Evolutionary conservation across 257 asterid genomes (phyloP), one percentile per base, ranked within the genome.

Genomic region (Solanum stenotomum): DNA sequence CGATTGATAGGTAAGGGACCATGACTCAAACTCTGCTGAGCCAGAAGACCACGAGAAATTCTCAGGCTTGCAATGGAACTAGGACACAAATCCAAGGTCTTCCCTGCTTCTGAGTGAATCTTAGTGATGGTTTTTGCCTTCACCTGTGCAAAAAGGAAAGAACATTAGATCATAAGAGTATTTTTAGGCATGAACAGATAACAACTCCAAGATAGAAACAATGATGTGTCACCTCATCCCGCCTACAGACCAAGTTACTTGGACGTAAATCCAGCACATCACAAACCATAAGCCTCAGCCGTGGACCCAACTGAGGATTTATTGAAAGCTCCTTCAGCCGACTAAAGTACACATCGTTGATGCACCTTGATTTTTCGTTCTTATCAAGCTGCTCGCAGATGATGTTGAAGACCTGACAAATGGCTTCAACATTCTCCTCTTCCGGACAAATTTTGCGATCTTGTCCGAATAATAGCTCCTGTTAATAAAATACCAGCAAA

Each of bases 311-410:
- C 90, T 93, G 98, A 89, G 98, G 92, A 89, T 92, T 92, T 31
- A 95, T 88, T 15, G 98, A 91, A 87, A 97, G 92, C 23, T 94
- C 98, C 87, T 92, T 96, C 93, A 97, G 86, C 88, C 94, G 91
- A 81, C 49, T 87, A 90, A 96, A 95, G 93, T 96, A 97, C 52
- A 83, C 29, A 74, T 96, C 98, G 85, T 94, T 96, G 33, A 94
- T 90, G 37, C 90, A 91, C 90, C 90, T 94, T 2, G 99, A 94
- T 67, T 94, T 94, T 88, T 87, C 91, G 93, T 89, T 95, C 91
- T 94, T 95, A 81, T 92, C 98, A 27, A 96, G 98, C 94, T 95
- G 99, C 88, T 95, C 95, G 34, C 99, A 98, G 78, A 95, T 96
- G 44, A 98, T 96, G 90, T 37, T 92, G 89, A 97, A 97, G 93